Percentiles rank a stretch among this genome's conserved stretches.
Conservation (phyloP, 768 basidiomycete genomes). For the Mycena venus region DNA sequence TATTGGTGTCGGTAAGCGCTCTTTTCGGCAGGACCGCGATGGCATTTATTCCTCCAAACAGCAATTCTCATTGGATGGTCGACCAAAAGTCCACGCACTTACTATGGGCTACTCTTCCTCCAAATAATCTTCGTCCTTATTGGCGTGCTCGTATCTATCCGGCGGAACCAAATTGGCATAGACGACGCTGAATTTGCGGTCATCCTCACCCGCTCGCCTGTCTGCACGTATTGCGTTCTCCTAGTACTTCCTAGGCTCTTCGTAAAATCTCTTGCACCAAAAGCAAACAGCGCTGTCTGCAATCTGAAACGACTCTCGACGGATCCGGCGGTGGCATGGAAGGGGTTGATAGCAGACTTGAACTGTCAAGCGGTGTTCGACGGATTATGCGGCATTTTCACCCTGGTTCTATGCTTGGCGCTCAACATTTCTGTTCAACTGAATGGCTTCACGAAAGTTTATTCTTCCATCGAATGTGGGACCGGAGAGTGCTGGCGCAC, state of each 20-base stretch:
- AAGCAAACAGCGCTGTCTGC: neutral
- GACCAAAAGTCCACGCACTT: neutral
- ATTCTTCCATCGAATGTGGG: neutral
- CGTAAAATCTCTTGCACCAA: neutral
- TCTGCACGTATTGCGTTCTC: slow-evolving; percentile 1
- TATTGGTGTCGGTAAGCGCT: neutral
- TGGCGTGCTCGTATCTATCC: neutral
- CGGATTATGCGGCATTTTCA: neutral
- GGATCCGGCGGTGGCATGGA: neutral
- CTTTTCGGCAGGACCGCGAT: neutral
- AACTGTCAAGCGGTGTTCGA: neutral
- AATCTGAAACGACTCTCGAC: neutral
- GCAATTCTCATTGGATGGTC: slow-evolving; percentile 8
- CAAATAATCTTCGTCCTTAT: slow-evolving; percentile 5
- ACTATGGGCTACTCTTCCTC: neutral
- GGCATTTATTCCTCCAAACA: neutral
- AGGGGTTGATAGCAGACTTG: neutral
- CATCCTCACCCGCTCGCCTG: slow-evolving; percentile 15
- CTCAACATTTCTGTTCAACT: slow-evolving; percentile 11
- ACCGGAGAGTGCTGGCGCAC: neutral
- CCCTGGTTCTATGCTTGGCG: neutral
- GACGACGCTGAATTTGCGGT: slow-evolving; percentile 14
- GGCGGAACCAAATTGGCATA: neutral
- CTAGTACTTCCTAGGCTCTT: slow-evolving; percentile 18
- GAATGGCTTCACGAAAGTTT: neutral